Conservation (phyloP, 1,284 basidiomycete species). For the Papiliotrema laurentii region DNA sequence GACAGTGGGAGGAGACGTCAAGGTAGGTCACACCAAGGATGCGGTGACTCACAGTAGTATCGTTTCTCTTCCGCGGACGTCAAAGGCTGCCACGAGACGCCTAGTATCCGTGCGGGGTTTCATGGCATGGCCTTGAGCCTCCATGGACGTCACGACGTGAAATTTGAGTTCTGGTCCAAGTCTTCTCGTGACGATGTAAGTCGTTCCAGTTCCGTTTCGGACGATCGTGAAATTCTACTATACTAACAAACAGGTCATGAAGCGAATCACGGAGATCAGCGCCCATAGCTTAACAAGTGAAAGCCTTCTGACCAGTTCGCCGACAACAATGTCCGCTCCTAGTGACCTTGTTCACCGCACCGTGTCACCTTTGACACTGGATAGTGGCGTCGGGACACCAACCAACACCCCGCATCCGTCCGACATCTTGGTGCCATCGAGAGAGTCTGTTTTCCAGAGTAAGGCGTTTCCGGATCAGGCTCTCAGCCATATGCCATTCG, state of each 20-base stretch:
- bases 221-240: conserved; percentile 10
- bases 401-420: conserved; percentile 16
- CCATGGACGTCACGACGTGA: conserved; percentile 53
- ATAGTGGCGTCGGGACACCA: not conserved
- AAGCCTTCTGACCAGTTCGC: not conserved
- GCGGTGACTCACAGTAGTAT: conserved; percentile 48
- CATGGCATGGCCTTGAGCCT: conserved; percentile 55
- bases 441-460: conserved; percentile 21
- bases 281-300: not conserved
- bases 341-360: not conserved
- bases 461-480: conserved; percentile 34
- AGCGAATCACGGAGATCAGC: not conserved
- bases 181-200: conserved; percentile 53
- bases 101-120: conserved; percentile 45
- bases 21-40: conserved; percentile 21
- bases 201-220: not conserved
- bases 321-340: not conserved
- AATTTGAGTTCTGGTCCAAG: conserved; percentile 54
- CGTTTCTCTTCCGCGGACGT: conserved; percentile 54
- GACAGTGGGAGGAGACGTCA: conserved; percentile 39
- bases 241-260: conserved; percentile 6
- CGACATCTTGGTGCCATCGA: conserved; percentile 33
- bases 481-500: conserved; percentile 39
- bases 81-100: conserved; percentile 48
- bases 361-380: not conserved